Conservation (phyloP, 352 stramenopile genomes). For the Pythium grandisporangium region DNA sequence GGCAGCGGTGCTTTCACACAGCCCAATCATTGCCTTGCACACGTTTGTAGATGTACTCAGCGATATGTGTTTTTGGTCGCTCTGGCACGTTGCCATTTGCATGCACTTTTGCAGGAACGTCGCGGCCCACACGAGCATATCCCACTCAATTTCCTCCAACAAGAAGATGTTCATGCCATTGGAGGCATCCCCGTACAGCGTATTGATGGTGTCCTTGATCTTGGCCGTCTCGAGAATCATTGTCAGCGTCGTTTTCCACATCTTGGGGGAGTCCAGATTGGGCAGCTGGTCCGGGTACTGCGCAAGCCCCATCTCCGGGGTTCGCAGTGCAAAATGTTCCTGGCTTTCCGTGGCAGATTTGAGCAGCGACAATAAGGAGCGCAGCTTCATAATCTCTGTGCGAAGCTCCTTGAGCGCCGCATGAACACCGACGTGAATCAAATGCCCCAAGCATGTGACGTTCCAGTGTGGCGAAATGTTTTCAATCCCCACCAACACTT, state of each 20-base stretch:
- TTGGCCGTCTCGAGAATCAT: constrained; percentile 78
- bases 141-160: constrained; percentile 72
- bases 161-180: constrained; percentile 71
- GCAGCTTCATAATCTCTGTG: constrained; percentile 66
- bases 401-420: constrained; percentile 65
- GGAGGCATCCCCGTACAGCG: constrained; percentile 49
- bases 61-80: constrained; percentile 70
- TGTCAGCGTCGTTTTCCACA: constrained; percentile 52
- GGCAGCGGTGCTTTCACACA: constrained; percentile 60
- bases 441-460: constrained; percentile 60
- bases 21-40: constrained; percentile 68
- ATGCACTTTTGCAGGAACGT: constrained; percentile 74
- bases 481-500: constrained; percentile 66
- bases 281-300: constrained; percentile 52
- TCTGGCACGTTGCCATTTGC: constrained; percentile 71
- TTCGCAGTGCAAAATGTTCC: constrained; percentile 62
- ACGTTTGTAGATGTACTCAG: constrained; percentile 74
- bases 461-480: constrained; percentile 68
- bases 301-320: constrained; percentile 47
- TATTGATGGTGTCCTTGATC: constrained; percentile 66
- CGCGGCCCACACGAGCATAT: constrained; percentile 59
- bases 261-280: constrained; percentile 62
- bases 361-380: constrained; percentile 57
- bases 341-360: constrained; percentile 66
- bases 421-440: constrained; percentile 58